Conservation (phyloP, 73 alveolate genomes). For the Breviolum minutum region DNA sequence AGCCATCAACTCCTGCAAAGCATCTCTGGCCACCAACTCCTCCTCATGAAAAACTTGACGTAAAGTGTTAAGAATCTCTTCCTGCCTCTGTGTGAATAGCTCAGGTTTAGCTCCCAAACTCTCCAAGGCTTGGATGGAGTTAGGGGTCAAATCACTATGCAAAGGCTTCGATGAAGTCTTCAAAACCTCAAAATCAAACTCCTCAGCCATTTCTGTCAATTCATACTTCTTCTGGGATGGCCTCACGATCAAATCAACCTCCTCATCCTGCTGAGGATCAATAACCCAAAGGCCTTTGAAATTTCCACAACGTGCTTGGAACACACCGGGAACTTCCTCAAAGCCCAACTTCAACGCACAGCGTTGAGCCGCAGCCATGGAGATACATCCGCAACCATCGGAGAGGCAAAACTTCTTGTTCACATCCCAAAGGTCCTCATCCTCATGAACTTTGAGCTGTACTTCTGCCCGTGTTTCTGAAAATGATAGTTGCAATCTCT, state of each 20-base stretch:
- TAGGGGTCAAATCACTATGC: constrained; percentile 37
- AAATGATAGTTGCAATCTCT: constrained; percentile 55
- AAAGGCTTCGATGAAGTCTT: constrained; percentile 35
- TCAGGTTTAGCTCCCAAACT: constrained; percentile 44
- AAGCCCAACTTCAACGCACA: constrained; percentile 36
- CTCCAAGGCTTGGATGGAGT: constrained; percentile 81
- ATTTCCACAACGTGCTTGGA: constrained; percentile 90
- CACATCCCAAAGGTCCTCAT: constrained; percentile 11
- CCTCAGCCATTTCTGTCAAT: not conserved
- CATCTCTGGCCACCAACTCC: not conserved
- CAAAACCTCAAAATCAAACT: constrained; percentile 8
- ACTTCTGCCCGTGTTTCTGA: constrained; percentile 77
- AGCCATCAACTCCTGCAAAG: not conserved
- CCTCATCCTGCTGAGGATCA: constrained; percentile 6
- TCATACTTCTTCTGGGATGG: constrained; percentile 44
- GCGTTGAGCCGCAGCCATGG: constrained; percentile 4
- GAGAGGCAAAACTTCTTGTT: constrained; percentile 24
- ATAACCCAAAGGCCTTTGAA: constrained; percentile 79
- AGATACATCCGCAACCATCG: constrained; percentile 83
- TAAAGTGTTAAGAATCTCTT: not conserved
- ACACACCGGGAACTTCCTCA: constrained; percentile 52
- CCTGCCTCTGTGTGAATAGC: constrained; percentile 19
- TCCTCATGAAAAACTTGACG: constrained; percentile 5
- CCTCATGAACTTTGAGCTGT: not conserved
- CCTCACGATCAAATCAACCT: constrained; percentile 32